These are phyloP conservation scores for Coemansia asiatica DNA, from an alignment of 192 early-diverging fungal genomes.

Conservation along the genomic window DNA sequence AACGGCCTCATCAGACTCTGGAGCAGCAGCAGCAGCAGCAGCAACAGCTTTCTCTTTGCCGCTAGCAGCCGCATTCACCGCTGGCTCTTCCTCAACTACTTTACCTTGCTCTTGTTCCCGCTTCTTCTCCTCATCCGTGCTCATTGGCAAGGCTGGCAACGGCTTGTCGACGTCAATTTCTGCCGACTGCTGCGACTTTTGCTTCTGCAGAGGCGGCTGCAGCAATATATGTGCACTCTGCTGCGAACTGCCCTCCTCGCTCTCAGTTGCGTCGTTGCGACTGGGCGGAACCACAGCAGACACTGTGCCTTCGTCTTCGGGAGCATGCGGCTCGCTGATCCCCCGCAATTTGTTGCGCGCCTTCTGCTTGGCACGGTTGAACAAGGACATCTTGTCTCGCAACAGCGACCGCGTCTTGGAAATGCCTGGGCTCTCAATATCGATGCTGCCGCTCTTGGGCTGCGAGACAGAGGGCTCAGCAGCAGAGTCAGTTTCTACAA, in stretches of 20 bases:
- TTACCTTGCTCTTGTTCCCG: no score
- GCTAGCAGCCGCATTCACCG: neutral
- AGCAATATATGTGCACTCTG: neutral
- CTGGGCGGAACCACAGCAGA: neutral
- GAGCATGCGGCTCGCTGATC: conserved; percentile 1
- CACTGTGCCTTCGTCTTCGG: neutral
- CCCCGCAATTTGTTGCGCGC: conserved; percentile 36
- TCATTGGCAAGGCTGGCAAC: conserved; percentile 25
- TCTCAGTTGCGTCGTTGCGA: neutral
- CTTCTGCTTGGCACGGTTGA: conserved; percentile 35
- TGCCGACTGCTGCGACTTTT: neutral
- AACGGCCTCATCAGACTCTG: neutral
- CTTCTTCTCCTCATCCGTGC: no score
- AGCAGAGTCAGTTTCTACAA: no score
- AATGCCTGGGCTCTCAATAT: neutral
- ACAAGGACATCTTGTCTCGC: conserved; percentile 46
- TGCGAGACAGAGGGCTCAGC: neutral
- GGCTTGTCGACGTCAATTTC: conserved; percentile 26
- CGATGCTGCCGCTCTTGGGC: neutral
- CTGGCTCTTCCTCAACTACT: no score
- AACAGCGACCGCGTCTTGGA: conserved; percentile 34
- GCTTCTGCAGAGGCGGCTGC: conserved; percentile 6
- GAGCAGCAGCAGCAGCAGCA: neutral
- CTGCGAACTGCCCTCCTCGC: conserved; percentile 1
- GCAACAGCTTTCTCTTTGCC: neutral